Conservation (phyloP, 1,139 yeast species). For the Blastobotrys petasosporus region DNA sequence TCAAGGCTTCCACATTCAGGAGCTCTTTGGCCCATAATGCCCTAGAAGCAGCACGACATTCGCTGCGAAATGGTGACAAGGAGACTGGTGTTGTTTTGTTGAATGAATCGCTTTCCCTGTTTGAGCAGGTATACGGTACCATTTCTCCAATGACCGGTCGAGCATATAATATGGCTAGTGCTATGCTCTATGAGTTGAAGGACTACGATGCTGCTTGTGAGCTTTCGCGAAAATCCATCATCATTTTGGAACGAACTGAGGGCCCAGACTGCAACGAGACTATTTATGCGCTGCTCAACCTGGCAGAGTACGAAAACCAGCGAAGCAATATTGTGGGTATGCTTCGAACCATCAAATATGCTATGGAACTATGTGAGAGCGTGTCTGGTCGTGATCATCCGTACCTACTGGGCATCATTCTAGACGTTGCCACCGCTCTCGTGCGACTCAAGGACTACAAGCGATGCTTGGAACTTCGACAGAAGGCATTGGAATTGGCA, state of each 20-base stretch:
- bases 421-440: slow-evolving; percentile 58
- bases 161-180: slow-evolving; percentile 60
- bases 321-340: slow-evolving; percentile 57
- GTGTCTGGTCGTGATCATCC: slow-evolving; percentile 60
- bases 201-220: slow-evolving; percentile 54
- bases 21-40: slow-evolving; percentile 72
- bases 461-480: slow-evolving; percentile 47
- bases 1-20: slow-evolving; percentile 64
- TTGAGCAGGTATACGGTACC: slow-evolving; percentile 79
- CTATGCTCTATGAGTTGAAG: slow-evolving; percentile 59
- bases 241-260: slow-evolving; percentile 67
- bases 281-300: slow-evolving; percentile 62
- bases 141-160: slow-evolving; percentile 76
- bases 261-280: slow-evolving; percentile 82
- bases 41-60: slow-evolving; percentile 46
- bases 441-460: slow-evolving; percentile 46
- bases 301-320: slow-evolving; percentile 65
- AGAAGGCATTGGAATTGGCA: slow-evolving; percentile 45
- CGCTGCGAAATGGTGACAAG: slow-evolving; percentile 30
- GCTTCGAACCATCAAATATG: slow-evolving; percentile 55
- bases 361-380: slow-evolving; percentile 51
- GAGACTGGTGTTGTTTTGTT: slow-evolving; percentile 42
- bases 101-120: slow-evolving; percentile 62
- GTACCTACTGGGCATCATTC: slow-evolving; percentile 57
- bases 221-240: slow-evolving; percentile 65